These are phyloP conservation scores for Cornus kousa DNA, from an alignment of 148 eudicot genomes.

Conservation along the genomic window DNA sequence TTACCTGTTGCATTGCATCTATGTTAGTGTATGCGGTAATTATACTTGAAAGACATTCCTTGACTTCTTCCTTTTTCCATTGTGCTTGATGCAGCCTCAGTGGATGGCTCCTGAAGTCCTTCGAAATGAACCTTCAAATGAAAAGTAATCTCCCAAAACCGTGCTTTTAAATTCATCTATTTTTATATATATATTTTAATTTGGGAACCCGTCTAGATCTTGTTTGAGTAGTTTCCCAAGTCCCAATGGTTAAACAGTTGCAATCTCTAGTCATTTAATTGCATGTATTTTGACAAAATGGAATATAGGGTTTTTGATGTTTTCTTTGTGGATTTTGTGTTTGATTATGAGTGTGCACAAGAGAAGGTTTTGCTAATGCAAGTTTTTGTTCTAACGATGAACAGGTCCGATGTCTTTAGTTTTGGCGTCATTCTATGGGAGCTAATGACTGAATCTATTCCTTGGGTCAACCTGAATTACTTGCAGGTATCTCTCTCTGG, in stretches of 20 bases:
- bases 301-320: background rate
- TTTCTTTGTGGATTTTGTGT: background rate
- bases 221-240: background rate
- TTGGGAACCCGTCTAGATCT: background rate
- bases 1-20: background rate
- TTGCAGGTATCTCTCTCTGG: conserved; percentile 51
- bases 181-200: too few species aligned
- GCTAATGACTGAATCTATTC: conserved; percentile 66
- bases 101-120: conserved; percentile 99
- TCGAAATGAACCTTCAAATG: conserved; percentile 74
- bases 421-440: conserved; percentile 90
- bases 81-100: conserved; percentile 64
- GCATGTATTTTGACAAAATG: background rate
- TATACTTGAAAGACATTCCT: background rate
- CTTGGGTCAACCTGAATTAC: conserved; percentile 70
- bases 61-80: background rate
- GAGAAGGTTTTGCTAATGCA: background rate
- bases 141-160: conserved; percentile 39
- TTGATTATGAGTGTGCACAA: background rate
- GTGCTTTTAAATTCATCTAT: background rate
- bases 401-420: conserved; percentile 90
- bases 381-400: conserved; percentile 6
- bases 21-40: background rate
- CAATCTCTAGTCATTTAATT: background rate
- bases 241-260: background rate